Evolutionary conservation across 352 stramenopile species (phyloP), one percentile per base, ranked within the genome.

Genomic region (Phytopythium vexans): DNA sequence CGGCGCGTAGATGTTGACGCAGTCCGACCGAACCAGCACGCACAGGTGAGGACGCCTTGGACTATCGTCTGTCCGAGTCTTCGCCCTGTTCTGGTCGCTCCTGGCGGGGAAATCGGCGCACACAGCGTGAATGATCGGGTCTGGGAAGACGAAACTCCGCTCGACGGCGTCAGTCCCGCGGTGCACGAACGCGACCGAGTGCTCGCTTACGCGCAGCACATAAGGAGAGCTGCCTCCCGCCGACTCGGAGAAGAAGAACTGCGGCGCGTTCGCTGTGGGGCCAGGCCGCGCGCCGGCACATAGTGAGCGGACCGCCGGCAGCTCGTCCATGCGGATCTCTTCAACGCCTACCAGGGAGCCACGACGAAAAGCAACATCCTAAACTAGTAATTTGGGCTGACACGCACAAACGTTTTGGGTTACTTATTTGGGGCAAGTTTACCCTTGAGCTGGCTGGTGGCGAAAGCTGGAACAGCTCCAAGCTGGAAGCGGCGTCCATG

Each of bases 21-120:
- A 86, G 64, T 92, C 82, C 7, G 68, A 69, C 5, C 79, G 79
- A 43, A 84, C 77, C 37, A 92, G 59, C 27, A 92, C 67, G 49
- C 82, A 92, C 36, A 89, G 56, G 62, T 85, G 67, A 49, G 34
- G n/a, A 46, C 16, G 8, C 12, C 7, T 27, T 12, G n/a, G 4
- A 2, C 9, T 12, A 21, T 33, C 15, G 4, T 37, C 41, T 9
- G n/a, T 7, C 6, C 15, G 15, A 43, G 11, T 14, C 4, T 6
- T 21, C 33, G 11, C 1, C 3, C 10, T 43, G n/a, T 16, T 4
- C 16, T 16, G n/a, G 31, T 21, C 41, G 34, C 34, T 49, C 35
- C 21, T 41, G 41, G 33, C 2, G 6, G 64, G 62, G 46, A 92
- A 92, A 15, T 72, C 46, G 31, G 71, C 54, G 32, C 88, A 49